phyloP scores from a whole-genome alignment of 192 early-diverging fungal genomes.

The Mortierella alpina region DNA sequence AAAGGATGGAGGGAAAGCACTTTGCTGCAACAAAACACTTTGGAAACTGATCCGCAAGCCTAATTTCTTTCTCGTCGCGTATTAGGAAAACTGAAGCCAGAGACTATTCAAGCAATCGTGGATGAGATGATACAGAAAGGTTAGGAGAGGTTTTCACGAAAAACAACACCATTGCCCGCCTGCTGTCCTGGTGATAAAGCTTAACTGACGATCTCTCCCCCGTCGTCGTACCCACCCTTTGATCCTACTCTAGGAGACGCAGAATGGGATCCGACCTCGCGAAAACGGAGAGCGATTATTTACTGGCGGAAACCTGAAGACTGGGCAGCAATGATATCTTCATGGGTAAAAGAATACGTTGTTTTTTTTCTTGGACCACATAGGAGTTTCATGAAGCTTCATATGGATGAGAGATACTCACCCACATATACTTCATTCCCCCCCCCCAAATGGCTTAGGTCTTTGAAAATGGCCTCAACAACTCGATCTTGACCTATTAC shows the following conservation, averaged over 20 bases:
- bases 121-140: conserved; percentile 81
- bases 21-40: background rate
- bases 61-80: background rate
- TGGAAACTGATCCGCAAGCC: background rate
- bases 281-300: conserved; percentile 71
- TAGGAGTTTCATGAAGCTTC: background rate
- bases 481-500: conserved; percentile 87
- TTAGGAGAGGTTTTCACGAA: conserved; percentile 36
- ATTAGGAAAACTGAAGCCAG: conserved; percentile 66
- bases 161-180: too few relatives aligned
- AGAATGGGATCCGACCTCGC: conserved; percentile 62
- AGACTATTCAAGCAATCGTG: conserved; percentile 77
- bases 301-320: conserved; percentile 92
- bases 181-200: too few relatives aligned
- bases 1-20: conserved; percentile 1
- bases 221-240: background rate
- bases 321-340: conserved; percentile 85
- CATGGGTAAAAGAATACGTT: conserved; percentile 72
- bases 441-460: conserved; percentile 54
- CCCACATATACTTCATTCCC: conserved; percentile 4
- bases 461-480: conserved; percentile 76
- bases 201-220: background rate
- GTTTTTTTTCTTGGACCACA: background rate
- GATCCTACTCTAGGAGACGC: conserved; percentile 58
- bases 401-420: background rate